Evolutionary conservation across 1,139 yeast genomes (phyloP).

Genomic region (Suhomyces anneliseae): DNA sequence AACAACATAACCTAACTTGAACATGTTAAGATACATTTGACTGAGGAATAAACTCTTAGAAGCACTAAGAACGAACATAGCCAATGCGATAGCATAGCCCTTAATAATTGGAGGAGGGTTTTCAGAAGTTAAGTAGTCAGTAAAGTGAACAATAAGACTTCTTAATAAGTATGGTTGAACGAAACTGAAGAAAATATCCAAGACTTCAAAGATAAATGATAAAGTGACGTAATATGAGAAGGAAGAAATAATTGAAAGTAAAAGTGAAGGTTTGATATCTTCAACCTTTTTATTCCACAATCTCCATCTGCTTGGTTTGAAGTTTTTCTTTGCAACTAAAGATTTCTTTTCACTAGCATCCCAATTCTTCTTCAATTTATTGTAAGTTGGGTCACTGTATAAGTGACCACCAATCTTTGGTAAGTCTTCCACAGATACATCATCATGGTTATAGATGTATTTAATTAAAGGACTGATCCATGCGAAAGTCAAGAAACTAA

Average conservation of each 20-base stretch:
- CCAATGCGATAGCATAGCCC: constrained; percentile 21
- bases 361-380: constrained; percentile 11
- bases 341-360: constrained; percentile 3
- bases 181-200: constrained; percentile 16
- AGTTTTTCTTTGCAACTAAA: not conserved
- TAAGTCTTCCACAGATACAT: constrained; percentile 23
- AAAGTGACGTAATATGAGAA: constrained; percentile 11
- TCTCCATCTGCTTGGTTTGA: constrained; percentile 3
- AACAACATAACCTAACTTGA: constrained; percentile 18
- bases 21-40: constrained; percentile 19
- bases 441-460: constrained; percentile 21
- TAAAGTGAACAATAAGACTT: constrained; percentile 22
- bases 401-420: constrained; percentile 14
- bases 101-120: constrained; percentile 24
- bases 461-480: constrained; percentile 29
- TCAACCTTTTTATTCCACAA: constrained; percentile 5
- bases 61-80: constrained; percentile 19
- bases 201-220: constrained; percentile 11
- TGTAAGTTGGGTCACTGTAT: constrained; percentile 10
- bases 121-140: constrained; percentile 6
- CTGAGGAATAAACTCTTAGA: constrained; percentile 21
- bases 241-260: constrained; percentile 15
- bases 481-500: constrained; percentile 23
- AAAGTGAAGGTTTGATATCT: constrained; percentile 20
- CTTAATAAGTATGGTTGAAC: constrained; percentile 26